Evolutionary conservation across 345 rosid genomes (phyloP).

Genomic region (Eucalyptus fibrosa): DNA sequence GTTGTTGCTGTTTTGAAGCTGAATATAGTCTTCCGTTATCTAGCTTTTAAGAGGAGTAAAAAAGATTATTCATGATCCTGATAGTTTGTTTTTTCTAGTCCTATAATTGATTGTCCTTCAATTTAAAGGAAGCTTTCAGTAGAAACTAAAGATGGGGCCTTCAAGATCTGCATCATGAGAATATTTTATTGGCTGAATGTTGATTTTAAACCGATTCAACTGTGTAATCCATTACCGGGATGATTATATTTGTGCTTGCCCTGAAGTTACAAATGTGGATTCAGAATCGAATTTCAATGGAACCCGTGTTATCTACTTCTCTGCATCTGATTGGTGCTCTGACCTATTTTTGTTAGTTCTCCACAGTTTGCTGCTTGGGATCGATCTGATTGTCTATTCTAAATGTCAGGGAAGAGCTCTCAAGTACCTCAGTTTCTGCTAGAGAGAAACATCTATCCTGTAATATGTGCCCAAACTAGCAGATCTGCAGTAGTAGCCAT

Average conservation of each 20-base stretch:
- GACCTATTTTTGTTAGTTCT: background rate
- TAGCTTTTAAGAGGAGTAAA: background rate
- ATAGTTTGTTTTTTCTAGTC: background rate
- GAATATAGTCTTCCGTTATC: background rate
- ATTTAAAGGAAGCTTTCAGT: background rate
- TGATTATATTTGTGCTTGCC: background rate
- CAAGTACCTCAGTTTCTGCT: slow-evolving; percentile 89
- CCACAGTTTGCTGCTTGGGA: background rate
- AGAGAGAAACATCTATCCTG: slow-evolving; percentile 61
- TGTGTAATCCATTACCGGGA: background rate
- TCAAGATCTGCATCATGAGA: background rate
- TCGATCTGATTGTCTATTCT: background rate
- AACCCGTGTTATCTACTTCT: background rate
- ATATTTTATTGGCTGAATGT: background rate
- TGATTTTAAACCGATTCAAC: background rate
- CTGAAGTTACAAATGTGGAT: background rate
- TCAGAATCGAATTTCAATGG: background rate
- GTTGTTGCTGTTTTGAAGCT: background rate
- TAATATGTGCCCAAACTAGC: slow-evolving; percentile 78
- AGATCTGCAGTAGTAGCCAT: slow-evolving; percentile 91
- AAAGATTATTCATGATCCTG: background rate
- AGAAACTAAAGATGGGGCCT: background rate
- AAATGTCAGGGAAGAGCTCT: slow-evolving; percentile 73
- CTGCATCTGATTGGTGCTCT: background rate
- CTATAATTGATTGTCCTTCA: background rate